Evolutionary conservation across 768 basidiomycete species (phyloP), one percentile per base, ranked within the genome.

Genomic region (Hygrocybe coccinea): DNA sequence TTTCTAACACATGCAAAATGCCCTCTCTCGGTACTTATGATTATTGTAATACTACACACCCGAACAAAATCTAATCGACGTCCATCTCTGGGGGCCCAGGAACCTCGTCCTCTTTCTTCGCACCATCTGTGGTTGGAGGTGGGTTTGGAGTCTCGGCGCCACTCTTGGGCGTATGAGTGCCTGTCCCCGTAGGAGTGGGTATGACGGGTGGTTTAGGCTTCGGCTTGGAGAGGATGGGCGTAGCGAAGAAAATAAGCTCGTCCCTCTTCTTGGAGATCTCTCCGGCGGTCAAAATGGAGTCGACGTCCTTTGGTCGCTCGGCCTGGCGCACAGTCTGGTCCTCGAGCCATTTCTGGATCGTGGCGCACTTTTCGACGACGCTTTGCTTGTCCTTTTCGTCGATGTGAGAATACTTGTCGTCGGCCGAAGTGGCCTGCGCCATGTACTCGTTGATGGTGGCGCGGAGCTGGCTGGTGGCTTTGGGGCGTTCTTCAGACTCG

Each of bases 181-280:
- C 85, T 35, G 74, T 68, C 0, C 63, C 67, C 12, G 60, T 65
- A 52, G 69, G 65, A 19, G 67, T 64, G 49, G 81, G 80, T 29
- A 76, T 74, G 65, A 87, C 83, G 57, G 78, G 75, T 7, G 87
- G 83, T 80, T 89, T 92, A 55, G 95, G 97, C 83, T 94, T 97
- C 49, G 89, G 89, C 79, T 80, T 87, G 60, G 88, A 90, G 69
- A 99, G 76, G 72, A 97, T 95, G 29, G 92, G 91, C 24, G 85
- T 83, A 47, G 89, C 87, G 64, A 90, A 88, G 77, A 90, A 97
- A 59, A 91, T 84, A 57, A 95, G 71, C 71, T 98, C 97, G 59
- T 99, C 95, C 64, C 84, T 78, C 81, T 87, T 91, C 88, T 95
- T 94, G 72, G 75, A 68, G 60, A 97, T 87, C 70, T 98, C 93